Conservation (phyloP, 1,139 yeast species). For the Candida sp. region DNA sequence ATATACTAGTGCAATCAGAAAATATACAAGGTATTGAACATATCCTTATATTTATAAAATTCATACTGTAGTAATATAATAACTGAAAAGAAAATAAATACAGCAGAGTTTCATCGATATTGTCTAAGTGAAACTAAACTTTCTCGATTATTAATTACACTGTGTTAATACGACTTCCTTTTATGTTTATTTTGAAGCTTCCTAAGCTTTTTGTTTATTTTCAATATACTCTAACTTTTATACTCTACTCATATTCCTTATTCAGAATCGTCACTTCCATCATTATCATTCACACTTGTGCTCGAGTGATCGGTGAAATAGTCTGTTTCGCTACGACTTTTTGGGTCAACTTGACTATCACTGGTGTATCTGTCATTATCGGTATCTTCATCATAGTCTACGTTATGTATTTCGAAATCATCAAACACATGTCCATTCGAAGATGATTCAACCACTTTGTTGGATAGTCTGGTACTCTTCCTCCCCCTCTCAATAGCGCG, state of each 20-base stretch:
- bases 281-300: constrained; percentile 8
- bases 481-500: constrained; percentile 57
- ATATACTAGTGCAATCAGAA: too few species aligned
- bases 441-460: constrained; percentile 1
- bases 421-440: constrained; percentile 4
- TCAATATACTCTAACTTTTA: not conserved
- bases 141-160: too few species aligned
- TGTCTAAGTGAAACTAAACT: too few species aligned
- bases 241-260: not conserved
- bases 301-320: not conserved
- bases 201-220: too few species aligned
- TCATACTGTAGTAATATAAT: too few species aligned
- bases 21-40: too few species aligned
- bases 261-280: constrained; percentile 10
- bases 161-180: too few species aligned
- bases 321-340: constrained; percentile 6
- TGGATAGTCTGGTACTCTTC: constrained; percentile 17
- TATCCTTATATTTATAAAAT: too few species aligned
- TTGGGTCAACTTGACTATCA: constrained; percentile 5
- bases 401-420: constrained; percentile 6
- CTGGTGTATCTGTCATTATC: constrained; percentile 8
- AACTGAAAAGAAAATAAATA: too few species aligned
- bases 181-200: too few species aligned
- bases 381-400: constrained; percentile 10
- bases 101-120: too few species aligned